These are phyloP conservation scores for Botrytis medusae DNA, from an alignment of 2,329 filamentous ascomycete species.

Conservation along the genomic window DNA sequence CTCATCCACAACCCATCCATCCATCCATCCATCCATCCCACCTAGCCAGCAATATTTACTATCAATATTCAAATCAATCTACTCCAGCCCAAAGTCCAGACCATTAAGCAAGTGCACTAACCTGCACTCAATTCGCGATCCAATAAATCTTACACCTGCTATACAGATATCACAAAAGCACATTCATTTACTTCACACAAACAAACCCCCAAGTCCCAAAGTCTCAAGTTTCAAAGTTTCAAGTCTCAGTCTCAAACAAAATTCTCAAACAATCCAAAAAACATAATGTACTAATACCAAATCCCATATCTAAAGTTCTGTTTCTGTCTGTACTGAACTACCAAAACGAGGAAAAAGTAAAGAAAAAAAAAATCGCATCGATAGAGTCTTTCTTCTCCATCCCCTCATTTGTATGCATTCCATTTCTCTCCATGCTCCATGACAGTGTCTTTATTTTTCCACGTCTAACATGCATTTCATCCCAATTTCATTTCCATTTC, in stretches of 20 bases:
- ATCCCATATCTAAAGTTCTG: conserved; percentile 19
- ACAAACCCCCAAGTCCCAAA: neutral
- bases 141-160: too few relatives aligned
- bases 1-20: too few relatives aligned
- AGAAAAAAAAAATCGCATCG: neutral
- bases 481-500: neutral
- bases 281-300: neutral
- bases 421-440: neutral
- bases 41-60: too few relatives aligned
- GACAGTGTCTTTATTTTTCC: neutral
- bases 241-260: neutral
- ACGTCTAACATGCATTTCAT: neutral
- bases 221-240: neutral
- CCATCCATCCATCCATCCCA: too few relatives aligned
- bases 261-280: neutral
- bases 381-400: neutral
- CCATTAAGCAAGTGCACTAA: too few relatives aligned
- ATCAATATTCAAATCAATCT: too few relatives aligned
- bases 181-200: too few relatives aligned
- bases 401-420: neutral
- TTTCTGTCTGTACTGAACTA: neutral
- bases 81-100: too few relatives aligned
- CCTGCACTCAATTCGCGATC: too few relatives aligned
- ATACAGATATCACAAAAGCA: too few relatives aligned
- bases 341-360: neutral